Base-by-base conservation (phyloP, 768 basidiomycete species). In the Lepiota brunneoincarnata region DNA sequence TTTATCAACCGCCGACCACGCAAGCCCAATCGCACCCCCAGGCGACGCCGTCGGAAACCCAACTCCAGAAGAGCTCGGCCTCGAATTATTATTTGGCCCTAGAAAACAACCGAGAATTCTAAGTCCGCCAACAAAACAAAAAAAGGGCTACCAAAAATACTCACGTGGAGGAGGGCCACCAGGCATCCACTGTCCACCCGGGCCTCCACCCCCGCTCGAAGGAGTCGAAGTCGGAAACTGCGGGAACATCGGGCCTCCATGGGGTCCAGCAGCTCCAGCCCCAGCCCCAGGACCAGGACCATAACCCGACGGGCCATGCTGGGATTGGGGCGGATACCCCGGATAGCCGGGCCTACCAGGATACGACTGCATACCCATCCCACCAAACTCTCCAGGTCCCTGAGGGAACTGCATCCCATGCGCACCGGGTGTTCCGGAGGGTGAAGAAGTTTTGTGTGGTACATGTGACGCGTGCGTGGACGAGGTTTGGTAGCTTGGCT, bases 1-100 rank as follows among this genome's bases (percentile, higher is more conserved):
- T 54, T 73, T 79, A 63, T 84, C 83, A 17, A 87, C 72, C n/a
- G 76, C 72, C 56, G 65, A 74, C 59, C 75, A 59, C 38, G 82
- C 83, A 59, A 69, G 69, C 24, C 68, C 74, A 28, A 77, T 57
- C 7, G 78, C 66, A 47, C 63, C 64, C 23, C 67, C 58, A 39
- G 58, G 51, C 49, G 43, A 46, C 5, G 72, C 63, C 20, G 64
- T 49, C 4, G 70, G 66, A 60, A 69, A 67, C 47, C 53, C 59
- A 40, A 65, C 59, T 35, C 66, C 63, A 41, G 69, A 59, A 37
- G 60, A 61, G 26, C 59, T 58, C 17, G 62, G 52, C 31, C 67
- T 54, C 21, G 66, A 58, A 43, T n/a, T 38, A n/a, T 14, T 51
- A 34, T 35, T 34, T 14, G 50, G 50, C 24, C 50, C 50, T 51